Evolutionary conservation across 2,329 filamentous ascomycete genomes (phyloP), one percentile per base, ranked within the genome.

Genomic region (Pochonia chlamydosporia): DNA sequence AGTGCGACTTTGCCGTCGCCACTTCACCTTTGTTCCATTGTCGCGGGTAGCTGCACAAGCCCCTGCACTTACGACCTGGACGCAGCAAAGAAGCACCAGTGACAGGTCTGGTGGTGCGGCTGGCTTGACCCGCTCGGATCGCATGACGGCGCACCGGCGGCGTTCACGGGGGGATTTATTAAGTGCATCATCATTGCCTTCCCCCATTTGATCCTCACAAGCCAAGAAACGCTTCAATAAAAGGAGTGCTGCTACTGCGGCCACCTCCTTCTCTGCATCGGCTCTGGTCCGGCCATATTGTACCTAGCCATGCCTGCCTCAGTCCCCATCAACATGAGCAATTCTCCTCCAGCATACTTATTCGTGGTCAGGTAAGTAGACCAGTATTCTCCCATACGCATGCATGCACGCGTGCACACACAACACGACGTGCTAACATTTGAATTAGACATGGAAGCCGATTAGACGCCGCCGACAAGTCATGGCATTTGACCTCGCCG

Each of bases 401-500:
- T 18, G 33, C 18, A 13, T 3, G n/a, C n/a, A n/a, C n/a, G n/a
- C n/a, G n/a, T n/a, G n/a, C n/a, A n/a, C n/a, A n/a, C n/a, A n/a
- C n/a, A n/a, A n/a, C n/a, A n/a, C n/a, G 10, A 4, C 16, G 30
- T 39, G 40, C 21, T 49, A 40, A 49, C 26, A 6, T 13, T 7
- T 37, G 13, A 14, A 23, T 35, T 49, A 84, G 93, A 68, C 93
- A 99, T 67, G 93, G 93, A 61, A 88, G 91, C 58, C 86, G 93
- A 56, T 84, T 99, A 49, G 93, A 99, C 66, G 89, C 89, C 47
- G 90, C 91, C 52, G 91, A 99, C 74, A 90, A 91, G 64, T 82
- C 89, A 65, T 99, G 93, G 93, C 89, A 96, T 66, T 78, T 96
- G 46, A 87, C 87, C 25, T 96, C 93, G 5, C 87, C 91, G 1